A percentile compares a stretch with the other conserved stretches of the same genome.
These are phyloP conservation scores for Candida namnaoensis DNA, from an alignment of 805 yeast genomes.

Conservation along the genomic window DNA sequence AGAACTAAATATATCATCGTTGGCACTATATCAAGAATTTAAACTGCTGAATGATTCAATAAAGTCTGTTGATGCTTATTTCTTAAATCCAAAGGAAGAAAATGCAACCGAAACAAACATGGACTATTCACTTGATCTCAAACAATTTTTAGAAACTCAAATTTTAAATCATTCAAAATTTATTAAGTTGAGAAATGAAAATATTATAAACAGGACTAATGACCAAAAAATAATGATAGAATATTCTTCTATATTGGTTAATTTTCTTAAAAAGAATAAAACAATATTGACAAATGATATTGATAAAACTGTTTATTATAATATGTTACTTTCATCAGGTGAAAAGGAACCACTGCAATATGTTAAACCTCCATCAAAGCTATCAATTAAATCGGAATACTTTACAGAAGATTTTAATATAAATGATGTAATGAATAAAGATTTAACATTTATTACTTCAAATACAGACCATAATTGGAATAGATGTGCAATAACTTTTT, in stretches of 20 bases:
- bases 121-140: slow-evolving; percentile 1
- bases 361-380: no score
- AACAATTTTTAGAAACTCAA: slow-evolving; percentile 4
- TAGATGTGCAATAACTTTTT: slow-evolving; percentile 14
- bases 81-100: no score
- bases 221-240: slow-evolving; percentile 6
- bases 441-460: slow-evolving; percentile 7
- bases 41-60: slow-evolving; percentile 1
- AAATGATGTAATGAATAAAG: background rate
- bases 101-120: background rate
- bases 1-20: slow-evolving; percentile 4
- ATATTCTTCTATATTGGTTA: slow-evolving; percentile 8
- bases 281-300: slow-evolving; percentile 2
- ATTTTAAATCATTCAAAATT: slow-evolving; percentile 3
- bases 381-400: no score
- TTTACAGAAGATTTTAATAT: slow-evolving; percentile 11
- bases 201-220: slow-evolving; percentile 10
- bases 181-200: slow-evolving; percentile 3
- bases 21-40: slow-evolving; percentile 14
- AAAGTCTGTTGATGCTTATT: no score
- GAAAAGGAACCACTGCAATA: background rate
- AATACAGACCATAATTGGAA: slow-evolving; percentile 12
- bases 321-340: slow-evolving; percentile 2
- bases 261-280: slow-evolving; percentile 5
- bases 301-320: slow-evolving; percentile 9